Base-by-base conservation (phyloP, 1,284 basidiomycete genomes). In the Pseudozyma sp. region DNA sequence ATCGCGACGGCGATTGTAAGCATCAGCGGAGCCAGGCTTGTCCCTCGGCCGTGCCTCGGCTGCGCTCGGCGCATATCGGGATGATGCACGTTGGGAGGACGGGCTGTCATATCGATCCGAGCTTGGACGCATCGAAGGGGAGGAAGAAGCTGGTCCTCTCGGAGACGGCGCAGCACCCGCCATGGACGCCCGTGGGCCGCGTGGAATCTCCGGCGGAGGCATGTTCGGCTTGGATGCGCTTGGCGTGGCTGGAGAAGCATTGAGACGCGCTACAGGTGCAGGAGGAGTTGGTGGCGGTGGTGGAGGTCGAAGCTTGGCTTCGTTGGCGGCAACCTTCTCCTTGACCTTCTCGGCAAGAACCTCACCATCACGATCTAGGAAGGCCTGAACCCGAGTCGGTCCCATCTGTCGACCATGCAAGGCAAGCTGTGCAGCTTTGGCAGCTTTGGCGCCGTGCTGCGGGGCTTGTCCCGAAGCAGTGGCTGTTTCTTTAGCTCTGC, bases 401-500 rank as follows among this genome's bases (percentile, higher is more conserved):
- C 66, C 71, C 42, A 83, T 58, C 16, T 25, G 19, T 1, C 45
- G 39, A 4, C 75, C 78, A 18, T 80, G 47, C 21, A 76, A 47
- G 14, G 59, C 51, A 11, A 42, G 42, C 13, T 62, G 40, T 1
- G 79, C 82, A 5, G 53, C 57, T 25, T 45, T 58, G 11, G 81
- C 81, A 0, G 47, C 63, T 47, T 77, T 62, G 39, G 62, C 59
- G 11, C 65, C 81, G 38, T 80, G 52, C 48, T 81, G 78, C 19
- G 55, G 65, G 4, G 25, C 39, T 43, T 48, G 44, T 16, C 55
- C 55, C 31, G 55, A 43, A 19, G 63, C 21, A 1, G 44, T 11
- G 31, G 52, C 1, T 51, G 43, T 3, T 54, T 42, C 14, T 75
- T 74, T 40, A 72, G 74, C 3, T 66, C 25, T 31, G 25, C 6